Base-by-base conservation (phyloP, 2,329 filamentous ascomycete species). In the Penicillium sp. region DNA sequence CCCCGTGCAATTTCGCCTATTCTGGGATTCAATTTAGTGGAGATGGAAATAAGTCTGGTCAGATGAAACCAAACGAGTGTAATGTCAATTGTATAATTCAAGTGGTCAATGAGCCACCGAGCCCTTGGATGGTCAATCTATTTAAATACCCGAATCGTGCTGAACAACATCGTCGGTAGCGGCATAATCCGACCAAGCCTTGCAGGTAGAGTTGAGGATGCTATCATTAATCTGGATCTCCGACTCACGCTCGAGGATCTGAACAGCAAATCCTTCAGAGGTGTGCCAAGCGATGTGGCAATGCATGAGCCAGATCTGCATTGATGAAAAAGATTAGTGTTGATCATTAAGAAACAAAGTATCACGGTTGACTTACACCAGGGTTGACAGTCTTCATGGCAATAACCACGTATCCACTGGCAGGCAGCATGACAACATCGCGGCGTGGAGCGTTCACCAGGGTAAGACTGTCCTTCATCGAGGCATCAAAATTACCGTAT, bases 241-340 rank as follows among this genome's bases (percentile, higher is more conserved):
- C 4, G 54, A 55, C 22, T 45, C 27, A 27, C 47, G 37, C 31
- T 57, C 55, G 7, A 57, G 47, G 3, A 54, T 24, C 31, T 54
- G 51, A 16, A 54, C 39, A 13, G 48, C 56, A 29, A 58, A 55
- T 2, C 56, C 56, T 21, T 55, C 49, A 6, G 48, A 52, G 4
- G 44, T 55, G 26, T 58, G 56, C 56, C 56, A 58, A n/a, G 56
- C 49, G n/a, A 58, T 58, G 24, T 58, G 56, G n/a, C 56, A 58
- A 43, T 58, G 56, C 33, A 55, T 39, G 14, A 55, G 52, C 56
- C 56, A 58, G 9, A 37, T n/a, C 35, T 37, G 35, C 48, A 46
- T 53, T 33, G 3, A 14, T 31, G 24, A 14, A 13, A 29, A 14
- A 16, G 13, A 22, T 49, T 35, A 49, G n/a, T 9, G 31, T n/a